Percentiles rank a stretch among this genome's conserved stretches.
phyloP scores from a whole-genome alignment of 2,329 filamentous ascomycete species.

The Cladosporium sphaerospermum region DNA sequence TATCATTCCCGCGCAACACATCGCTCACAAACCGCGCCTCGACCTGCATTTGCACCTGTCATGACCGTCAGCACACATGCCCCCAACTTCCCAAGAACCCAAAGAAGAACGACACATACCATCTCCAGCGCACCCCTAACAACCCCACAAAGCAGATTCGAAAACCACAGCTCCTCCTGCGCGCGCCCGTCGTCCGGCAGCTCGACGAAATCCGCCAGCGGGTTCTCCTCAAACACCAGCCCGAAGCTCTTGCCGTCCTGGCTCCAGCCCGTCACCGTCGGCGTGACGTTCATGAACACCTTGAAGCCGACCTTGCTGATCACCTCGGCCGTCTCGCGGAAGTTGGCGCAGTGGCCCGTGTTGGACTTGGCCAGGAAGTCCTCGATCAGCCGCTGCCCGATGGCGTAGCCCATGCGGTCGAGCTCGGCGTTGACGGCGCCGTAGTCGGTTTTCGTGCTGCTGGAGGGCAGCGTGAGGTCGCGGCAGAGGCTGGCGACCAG shows the following conservation, averaged over 20 bases:
- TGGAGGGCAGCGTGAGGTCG: constrained; percentile 56
- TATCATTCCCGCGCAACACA: constrained; percentile 85
- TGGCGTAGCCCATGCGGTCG: constrained; percentile 99
- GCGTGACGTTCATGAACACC: constrained; percentile 96
- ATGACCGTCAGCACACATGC: neutral
- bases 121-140: constrained; percentile 89
- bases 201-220: constrained; percentile 94
- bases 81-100: neutral
- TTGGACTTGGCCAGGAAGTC: constrained; percentile 96
- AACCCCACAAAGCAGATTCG: constrained; percentile 92
- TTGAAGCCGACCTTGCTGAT: constrained; percentile 98
- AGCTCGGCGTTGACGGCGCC: constrained; percentile 94
- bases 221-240: constrained; percentile 93
- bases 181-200: constrained; percentile 90
- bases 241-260: constrained; percentile 96
- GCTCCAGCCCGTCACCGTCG: constrained; percentile 90
- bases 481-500: constrained; percentile 95
- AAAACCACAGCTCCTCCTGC: constrained; percentile 97
- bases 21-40: constrained; percentile 96
- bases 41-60: constrained; percentile 86
- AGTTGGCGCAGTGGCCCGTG: constrained; percentile 82
- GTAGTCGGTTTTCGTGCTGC: constrained; percentile 69
- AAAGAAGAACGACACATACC: constrained; percentile 48
- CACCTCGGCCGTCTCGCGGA: constrained; percentile 93
- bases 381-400: constrained; percentile 89